Base-by-base conservation (phyloP, 768 basidiomycete species). In the Dictyophora rubrovolvata region DNA sequence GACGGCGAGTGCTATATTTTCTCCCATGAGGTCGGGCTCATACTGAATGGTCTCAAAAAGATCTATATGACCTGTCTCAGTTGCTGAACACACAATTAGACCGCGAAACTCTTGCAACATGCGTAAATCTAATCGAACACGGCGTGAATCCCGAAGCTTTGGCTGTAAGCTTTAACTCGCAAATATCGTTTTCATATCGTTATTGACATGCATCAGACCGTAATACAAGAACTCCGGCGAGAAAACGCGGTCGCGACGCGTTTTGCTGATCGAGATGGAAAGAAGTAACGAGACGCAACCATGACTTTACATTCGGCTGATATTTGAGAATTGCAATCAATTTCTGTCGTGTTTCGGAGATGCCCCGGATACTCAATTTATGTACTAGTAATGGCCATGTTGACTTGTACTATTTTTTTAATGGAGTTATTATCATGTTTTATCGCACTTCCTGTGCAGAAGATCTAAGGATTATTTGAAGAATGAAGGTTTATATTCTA, bases 141-240 rank as follows among this genome's bases (percentile, higher is more conserved):
- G 93, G 93, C 17, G 89, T 88, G 51, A 95, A 94, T 69, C 90
- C 93, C 11, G 91, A 94, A 66, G 92, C 91, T 0, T 76, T 95
- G 50, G 93, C 92, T 65, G 93, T 94, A 68, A 56, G 84, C 28
- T 28, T 28, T 73, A 16, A 70, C 65, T 36, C 56, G 56, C 49
- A 18, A 9, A 2, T 18, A 12, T 18, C 10, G 46, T 11, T 21
- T 47, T 5, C n/a, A 23, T 20, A 22, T 37, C 37, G 28, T 57
- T 22, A 35, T n/a, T 60, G 57, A 53, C 54, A 47, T 62, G 54
- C 8, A 37, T 1, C 61, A 93, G 89, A 87, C 86, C 36, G 89
- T 93, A 2, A 82, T 93, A 55, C 87, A 88, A 66, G 90, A 92
- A 69, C 80, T 93, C 18, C 78, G 89, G 57, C 76, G 85, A 55